phyloP scores from a whole-genome alignment of 2,329 filamentous ascomycete genomes.

The Boeremia lycopersici region DNA sequence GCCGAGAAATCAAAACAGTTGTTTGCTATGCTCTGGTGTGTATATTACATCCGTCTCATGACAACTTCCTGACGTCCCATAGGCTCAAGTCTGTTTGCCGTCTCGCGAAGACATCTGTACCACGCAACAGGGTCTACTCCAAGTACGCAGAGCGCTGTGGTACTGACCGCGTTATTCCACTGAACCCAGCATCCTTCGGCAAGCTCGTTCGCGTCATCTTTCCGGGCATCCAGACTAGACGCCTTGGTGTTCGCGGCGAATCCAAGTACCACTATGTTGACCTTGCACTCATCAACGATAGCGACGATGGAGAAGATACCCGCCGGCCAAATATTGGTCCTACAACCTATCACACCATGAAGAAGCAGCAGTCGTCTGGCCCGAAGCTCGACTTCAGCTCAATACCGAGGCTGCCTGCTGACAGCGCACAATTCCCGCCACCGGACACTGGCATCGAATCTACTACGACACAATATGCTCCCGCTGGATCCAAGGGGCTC shows the following conservation, averaged over 20 bases:
- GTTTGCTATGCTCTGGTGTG: constrained; percentile 87
- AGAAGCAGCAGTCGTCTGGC: constrained; percentile 42
- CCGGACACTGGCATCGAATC: constrained; percentile 37
- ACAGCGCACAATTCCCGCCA: constrained; percentile 55
- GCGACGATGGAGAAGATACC: constrained; percentile 34
- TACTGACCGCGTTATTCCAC: constrained; percentile 88
- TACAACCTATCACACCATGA: constrained; percentile 30
- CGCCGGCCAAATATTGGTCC: constrained; percentile 30
- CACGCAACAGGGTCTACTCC: constrained; percentile 90
- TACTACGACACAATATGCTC: constrained; percentile 38
- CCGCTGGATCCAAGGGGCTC: constrained; percentile 51
- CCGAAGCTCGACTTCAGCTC: constrained; percentile 47
- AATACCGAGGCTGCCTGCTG: constrained; percentile 54
- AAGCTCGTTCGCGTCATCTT: constrained; percentile 97
- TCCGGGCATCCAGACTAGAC: constrained; percentile 88
- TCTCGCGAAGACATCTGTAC: constrained; percentile 82
- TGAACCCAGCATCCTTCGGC: constrained; percentile 97
- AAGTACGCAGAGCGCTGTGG: constrained; percentile 94
- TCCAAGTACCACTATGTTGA: constrained; percentile 95
- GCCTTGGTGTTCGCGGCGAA: constrained; percentile 90
- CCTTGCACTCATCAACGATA: constrained; percentile 57
- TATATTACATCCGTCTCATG: neutral
- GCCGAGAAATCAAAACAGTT: constrained; percentile 84
- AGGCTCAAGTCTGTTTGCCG: constrained; percentile 76
- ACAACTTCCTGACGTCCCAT: constrained; percentile 32